phyloP scores from a whole-genome alignment of 768 basidiomycete species.

The Ramaria rubella region DNA sequence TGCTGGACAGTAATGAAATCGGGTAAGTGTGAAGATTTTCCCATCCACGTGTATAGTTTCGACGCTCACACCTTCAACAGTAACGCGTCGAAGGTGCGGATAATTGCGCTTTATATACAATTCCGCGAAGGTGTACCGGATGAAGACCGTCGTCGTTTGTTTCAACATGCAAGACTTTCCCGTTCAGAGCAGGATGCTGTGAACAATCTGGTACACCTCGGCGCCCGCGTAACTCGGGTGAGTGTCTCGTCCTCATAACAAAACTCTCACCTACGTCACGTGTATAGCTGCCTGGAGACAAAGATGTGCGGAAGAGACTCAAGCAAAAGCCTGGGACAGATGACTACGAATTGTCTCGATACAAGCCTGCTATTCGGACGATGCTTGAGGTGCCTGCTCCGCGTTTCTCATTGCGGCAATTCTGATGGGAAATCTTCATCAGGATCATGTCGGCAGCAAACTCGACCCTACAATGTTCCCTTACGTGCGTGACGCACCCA shows the following conservation, averaged over 20 bases:
- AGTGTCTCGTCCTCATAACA: conserved; percentile 17
- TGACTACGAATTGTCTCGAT: conserved; percentile 96
- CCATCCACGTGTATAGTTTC: neutral
- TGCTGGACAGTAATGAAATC: conserved; percentile 82
- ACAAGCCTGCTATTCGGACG: conserved; percentile 72
- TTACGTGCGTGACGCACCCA: conserved; percentile 78
- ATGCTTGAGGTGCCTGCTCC: conserved; percentile 64
- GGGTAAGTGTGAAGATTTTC: conserved; percentile 43
- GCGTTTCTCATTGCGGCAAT: neutral
- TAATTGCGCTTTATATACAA: conserved; percentile 93
- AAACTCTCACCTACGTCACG: neutral
- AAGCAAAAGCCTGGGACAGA: conserved; percentile 70
- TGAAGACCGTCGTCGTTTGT: conserved; percentile 88
- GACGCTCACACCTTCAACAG: conserved; percentile 33
- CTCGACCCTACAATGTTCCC: conserved; percentile 81
- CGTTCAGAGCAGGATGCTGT: conserved; percentile 90
- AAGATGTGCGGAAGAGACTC: conserved; percentile 67
- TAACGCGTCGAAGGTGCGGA: conserved; percentile 88
- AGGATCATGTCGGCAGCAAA: conserved; percentile 80
- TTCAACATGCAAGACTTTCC: conserved; percentile 87
- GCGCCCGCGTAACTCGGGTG: conserved; percentile 79
- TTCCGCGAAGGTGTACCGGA: conserved; percentile 97
- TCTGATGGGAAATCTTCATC: conserved; percentile 7
- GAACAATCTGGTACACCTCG: conserved; percentile 77
- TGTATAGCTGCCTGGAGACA: conserved; percentile 61